Percentiles rank a stretch among this genome's conserved stretches.
These are phyloP conservation scores for Aplosporella prunicola DNA, from an alignment of 2,329 filamentous ascomycete genomes.

Conservation along the genomic window DNA sequence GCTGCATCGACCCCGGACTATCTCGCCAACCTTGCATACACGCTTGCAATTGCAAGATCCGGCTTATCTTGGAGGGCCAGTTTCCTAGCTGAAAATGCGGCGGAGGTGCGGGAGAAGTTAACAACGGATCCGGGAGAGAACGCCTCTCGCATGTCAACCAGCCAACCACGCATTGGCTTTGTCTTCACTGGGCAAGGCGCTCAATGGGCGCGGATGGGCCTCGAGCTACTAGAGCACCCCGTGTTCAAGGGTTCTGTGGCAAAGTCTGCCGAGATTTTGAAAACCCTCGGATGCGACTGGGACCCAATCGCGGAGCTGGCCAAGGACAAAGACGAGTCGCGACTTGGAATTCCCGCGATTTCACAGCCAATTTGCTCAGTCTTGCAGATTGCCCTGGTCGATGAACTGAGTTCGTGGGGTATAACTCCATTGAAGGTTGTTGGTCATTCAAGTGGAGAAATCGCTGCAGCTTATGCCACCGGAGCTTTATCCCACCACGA, in stretches of 20 bases:
- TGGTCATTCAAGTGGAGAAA: slow-evolving; percentile 16
- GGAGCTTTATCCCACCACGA: slow-evolving; percentile 10
- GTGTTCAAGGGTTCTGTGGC: slow-evolving; percentile 8
- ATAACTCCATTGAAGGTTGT: slow-evolving; percentile 9
- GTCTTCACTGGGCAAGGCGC: slow-evolving; percentile 33
- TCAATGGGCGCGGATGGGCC: slow-evolving; percentile 30
- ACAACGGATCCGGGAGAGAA: too few relatives aligned
- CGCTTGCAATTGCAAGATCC: too few relatives aligned
- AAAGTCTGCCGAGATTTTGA: slow-evolving; percentile 4
- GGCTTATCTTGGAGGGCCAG: too few relatives aligned
- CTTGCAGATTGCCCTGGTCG: slow-evolving; percentile 14
- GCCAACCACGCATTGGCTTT: too few relatives aligned
- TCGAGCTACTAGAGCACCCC: neutral
- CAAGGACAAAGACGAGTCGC: slow-evolving; percentile 9
- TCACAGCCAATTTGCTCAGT: slow-evolving; percentile 14
- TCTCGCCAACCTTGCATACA: slow-evolving; percentile 5
- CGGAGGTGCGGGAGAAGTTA: too few relatives aligned
- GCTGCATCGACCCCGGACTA: too few relatives aligned
- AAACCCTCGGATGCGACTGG: neutral
- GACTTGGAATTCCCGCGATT: slow-evolving; percentile 10
- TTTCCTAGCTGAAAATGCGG: too few relatives aligned
- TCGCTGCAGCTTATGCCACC: slow-evolving; percentile 14
- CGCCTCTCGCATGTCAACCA: too few relatives aligned
- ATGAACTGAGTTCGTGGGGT: slow-evolving; percentile 9
- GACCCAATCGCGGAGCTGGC: slow-evolving; percentile 16